These are phyloP conservation scores for Gryganskiella cystojenkinii DNA, from an alignment of 192 early-diverging fungal species.

Conservation along the genomic window DNA sequence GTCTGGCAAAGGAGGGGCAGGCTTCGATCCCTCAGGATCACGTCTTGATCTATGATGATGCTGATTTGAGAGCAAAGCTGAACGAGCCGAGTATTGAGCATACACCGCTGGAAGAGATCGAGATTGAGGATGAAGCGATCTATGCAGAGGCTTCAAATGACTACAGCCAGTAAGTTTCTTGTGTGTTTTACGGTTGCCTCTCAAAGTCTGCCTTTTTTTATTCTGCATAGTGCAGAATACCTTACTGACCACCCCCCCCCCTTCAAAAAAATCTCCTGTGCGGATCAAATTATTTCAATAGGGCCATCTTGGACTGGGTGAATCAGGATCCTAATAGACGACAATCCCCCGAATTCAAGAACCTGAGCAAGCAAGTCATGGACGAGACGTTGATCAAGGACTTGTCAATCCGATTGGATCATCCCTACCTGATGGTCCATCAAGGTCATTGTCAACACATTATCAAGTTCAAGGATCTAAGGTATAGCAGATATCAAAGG, in stretches of 20 bases:
- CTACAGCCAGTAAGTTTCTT: constrained; percentile 68
- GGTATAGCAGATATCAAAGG: constrained; percentile 38
- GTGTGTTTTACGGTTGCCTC: neutral
- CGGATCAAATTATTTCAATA: constrained; percentile 7
- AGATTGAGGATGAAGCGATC: constrained; percentile 15
- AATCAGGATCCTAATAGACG: constrained; percentile 60
- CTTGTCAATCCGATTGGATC: constrained; percentile 69
- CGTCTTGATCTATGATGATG: constrained; percentile 14
- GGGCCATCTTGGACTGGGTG: constrained; percentile 79
- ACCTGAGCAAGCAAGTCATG: constrained; percentile 66
- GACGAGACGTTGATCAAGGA: constrained; percentile 69
- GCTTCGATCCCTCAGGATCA: neutral
- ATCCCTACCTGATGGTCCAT: constrained; percentile 80
- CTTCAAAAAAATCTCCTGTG: neutral
- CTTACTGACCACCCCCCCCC: neutral
- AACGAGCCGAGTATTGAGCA: neutral
- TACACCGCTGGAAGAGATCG: constrained; percentile 16
- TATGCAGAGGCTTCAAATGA: constrained; percentile 48
- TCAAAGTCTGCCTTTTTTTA: neutral
- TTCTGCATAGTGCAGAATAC: neutral
- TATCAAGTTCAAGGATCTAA: constrained; percentile 71
- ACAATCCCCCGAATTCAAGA: constrained; percentile 57
- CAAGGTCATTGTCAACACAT: constrained; percentile 86
- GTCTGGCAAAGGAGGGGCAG: neutral
- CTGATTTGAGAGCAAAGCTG: constrained; percentile 12